These are phyloP conservation scores for Yamadazyma dendronema DNA, from an alignment of 1,139 yeast genomes.

Conservation along the genomic window DNA sequence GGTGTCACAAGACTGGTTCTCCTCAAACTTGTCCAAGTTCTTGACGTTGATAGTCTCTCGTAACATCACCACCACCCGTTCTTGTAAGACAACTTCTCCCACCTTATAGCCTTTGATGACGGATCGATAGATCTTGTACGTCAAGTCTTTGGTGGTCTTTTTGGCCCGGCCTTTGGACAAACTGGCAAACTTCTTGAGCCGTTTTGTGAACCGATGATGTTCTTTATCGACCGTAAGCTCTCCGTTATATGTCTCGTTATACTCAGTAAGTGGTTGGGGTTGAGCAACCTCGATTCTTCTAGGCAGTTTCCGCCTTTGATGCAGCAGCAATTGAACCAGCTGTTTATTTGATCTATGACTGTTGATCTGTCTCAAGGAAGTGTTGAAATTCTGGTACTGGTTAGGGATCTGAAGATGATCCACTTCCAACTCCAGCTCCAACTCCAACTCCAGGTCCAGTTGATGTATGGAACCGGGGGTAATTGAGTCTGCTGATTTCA, in stretches of 20 bases:
- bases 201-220: slow-evolving; percentile 21
- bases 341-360: background rate
- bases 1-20: slow-evolving; percentile 51
- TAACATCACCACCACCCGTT: slow-evolving; percentile 59
- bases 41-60: slow-evolving; percentile 19
- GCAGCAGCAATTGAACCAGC: background rate
- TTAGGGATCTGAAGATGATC: background rate
- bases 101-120: slow-evolving; percentile 30
- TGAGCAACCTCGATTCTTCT: slow-evolving; percentile 6
- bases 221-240: slow-evolving; percentile 17
- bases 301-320: background rate
- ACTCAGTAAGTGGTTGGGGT: slow-evolving; percentile 15
- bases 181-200: slow-evolving; percentile 23
- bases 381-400: background rate
- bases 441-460: background rate
- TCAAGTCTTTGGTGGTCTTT: slow-evolving; percentile 18
- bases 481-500: background rate
- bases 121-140: slow-evolving; percentile 20
- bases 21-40: slow-evolving; percentile 23
- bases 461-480: too few species aligned
- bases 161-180: slow-evolving; percentile 24
- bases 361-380: background rate
- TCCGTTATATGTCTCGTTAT: slow-evolving; percentile 11
- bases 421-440: too few species aligned
- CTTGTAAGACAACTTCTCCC: slow-evolving; percentile 67